These are phyloP conservation scores for Echium plantagineum DNA, from an alignment of 257 asterid genomes.

Conservation along the genomic window DNA sequence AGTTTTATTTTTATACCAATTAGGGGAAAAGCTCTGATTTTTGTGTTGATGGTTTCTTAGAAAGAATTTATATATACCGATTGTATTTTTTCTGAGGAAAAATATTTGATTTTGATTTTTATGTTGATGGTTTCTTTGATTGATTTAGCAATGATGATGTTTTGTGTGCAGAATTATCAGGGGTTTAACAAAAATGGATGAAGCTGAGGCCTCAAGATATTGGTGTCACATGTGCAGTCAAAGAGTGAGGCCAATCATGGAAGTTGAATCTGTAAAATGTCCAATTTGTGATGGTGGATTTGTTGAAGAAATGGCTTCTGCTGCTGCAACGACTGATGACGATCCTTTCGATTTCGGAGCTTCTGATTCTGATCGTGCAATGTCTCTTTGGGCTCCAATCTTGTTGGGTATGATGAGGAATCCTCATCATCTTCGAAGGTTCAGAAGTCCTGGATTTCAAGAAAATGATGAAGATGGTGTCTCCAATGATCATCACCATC, in stretches of 20 bases:
- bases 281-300: conserved; percentile 72
- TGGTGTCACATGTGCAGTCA: conserved; percentile 79
- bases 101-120: neutral
- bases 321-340: conserved; percentile 18
- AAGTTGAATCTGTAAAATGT: conserved; percentile 50
- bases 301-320: conserved; percentile 53
- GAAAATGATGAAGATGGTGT: conserved; percentile 18
- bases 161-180: too few species aligned
- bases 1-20: too few species aligned
- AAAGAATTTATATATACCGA: too few species aligned
- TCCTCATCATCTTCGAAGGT: conserved; percentile 32
- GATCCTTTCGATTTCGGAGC: conserved; percentile 30
- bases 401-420: conserved; percentile 62
- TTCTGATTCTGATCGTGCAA: conserved; percentile 53
- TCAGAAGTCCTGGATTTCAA: conserved; percentile 35
- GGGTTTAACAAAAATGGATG: conserved; percentile 34
- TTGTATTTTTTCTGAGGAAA: too few species aligned
- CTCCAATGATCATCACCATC: conserved; percentile 7
- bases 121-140: neutral
- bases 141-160: too few species aligned
- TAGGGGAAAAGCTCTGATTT: neutral
- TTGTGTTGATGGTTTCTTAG: neutral
- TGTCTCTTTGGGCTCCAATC: conserved; percentile 85
- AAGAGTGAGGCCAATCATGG: conserved; percentile 53
- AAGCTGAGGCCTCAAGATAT: conserved; percentile 26